These are phyloP conservation scores for Heterobasidion parviporum DNA, from an alignment of 1,284 basidiomycete genomes.

Conservation along the genomic window DNA sequence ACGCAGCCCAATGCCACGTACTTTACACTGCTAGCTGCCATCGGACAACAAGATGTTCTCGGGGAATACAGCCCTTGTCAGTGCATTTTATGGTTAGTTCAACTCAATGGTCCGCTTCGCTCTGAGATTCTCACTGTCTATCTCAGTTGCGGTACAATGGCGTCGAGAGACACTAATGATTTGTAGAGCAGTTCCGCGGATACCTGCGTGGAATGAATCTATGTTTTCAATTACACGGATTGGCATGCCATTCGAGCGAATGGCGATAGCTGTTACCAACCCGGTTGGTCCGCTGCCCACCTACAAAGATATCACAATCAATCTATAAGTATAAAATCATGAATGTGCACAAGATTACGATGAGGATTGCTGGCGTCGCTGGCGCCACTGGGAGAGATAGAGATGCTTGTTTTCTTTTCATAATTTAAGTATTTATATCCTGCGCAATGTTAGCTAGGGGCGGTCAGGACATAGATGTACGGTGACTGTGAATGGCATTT, in stretches of 20 bases:
- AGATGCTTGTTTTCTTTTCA: background rate
- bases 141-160: too few relatives aligned
- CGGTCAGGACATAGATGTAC: too few relatives aligned
- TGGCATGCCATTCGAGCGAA: constrained; percentile 14
- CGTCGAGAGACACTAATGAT: background rate
- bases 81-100: too few relatives aligned
- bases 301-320: constrained; percentile 3
- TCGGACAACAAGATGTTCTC: too few relatives aligned
- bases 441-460: too few relatives aligned
- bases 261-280: constrained; percentile 15
- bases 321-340: background rate
- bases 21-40: too few relatives aligned
- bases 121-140: too few relatives aligned
- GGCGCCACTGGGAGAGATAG: background rate
- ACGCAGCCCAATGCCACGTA: too few relatives aligned
- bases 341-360: background rate
- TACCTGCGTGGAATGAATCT: constrained; percentile 10
- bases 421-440: too few relatives aligned
- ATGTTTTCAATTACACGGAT: constrained; percentile 16
- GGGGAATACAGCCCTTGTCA: too few relatives aligned
- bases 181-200: constrained; percentile 9
- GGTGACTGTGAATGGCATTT: too few relatives aligned
- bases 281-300: constrained; percentile 19
- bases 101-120: too few relatives aligned
- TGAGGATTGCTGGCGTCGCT: background rate